Percentiles rank a stretch among this genome's conserved stretches.
Evolutionary conservation across 2,329 filamentous ascomycete species (phyloP).

Genomic region (Talaromyces albobiverticillius): DNA sequence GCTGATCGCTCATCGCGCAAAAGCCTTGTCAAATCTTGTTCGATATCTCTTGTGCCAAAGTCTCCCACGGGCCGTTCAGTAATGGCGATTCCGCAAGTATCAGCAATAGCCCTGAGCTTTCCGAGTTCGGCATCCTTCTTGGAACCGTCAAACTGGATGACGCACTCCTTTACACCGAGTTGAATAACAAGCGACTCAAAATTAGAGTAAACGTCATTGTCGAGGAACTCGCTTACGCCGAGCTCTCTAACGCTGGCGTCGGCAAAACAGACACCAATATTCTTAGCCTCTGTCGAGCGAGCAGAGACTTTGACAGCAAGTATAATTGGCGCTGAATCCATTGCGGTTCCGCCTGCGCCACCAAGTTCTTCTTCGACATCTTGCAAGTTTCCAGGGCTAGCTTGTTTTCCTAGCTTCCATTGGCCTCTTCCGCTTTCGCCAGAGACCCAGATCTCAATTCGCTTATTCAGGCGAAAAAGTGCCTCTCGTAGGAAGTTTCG

Average conservation of each 20-base stretch:
- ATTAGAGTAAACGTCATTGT: slow-evolving; percentile 97
- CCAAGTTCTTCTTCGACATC: slow-evolving; percentile 96
- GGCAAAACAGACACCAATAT: slow-evolving; percentile 93
- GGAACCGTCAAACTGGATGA: slow-evolving; percentile 73
- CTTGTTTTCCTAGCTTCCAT: slow-evolving; percentile 89
- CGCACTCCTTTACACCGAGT: slow-evolving; percentile 88
- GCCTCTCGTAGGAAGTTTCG: slow-evolving; percentile 93
- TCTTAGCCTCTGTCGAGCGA: slow-evolving; percentile 80
- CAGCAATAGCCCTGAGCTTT: slow-evolving; percentile 84
- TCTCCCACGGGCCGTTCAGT: slow-evolving; percentile 74
- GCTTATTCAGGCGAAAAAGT: slow-evolving; percentile 84
- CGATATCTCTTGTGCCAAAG: slow-evolving; percentile 87
- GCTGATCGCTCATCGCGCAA: slow-evolving; percentile 81
- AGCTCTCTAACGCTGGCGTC: slow-evolving; percentile 95
- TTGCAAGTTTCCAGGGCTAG: slow-evolving; percentile 93
- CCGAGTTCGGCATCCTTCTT: slow-evolving; percentile 85
- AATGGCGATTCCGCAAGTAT: slow-evolving; percentile 87
- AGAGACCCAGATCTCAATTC: slow-evolving; percentile 85
- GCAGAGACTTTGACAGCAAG: slow-evolving; percentile 89
- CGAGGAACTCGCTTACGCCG: slow-evolving; percentile 96
- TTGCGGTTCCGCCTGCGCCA: slow-evolving; percentile 52
- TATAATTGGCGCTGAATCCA: slow-evolving; percentile 90
- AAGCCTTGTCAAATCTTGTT: slow-evolving; percentile 85
- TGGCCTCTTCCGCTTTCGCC: slow-evolving; percentile 69
- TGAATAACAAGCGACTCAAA: slow-evolving; percentile 96